Percentiles rank a stretch among this genome's conserved stretches.
These are phyloP conservation scores for Penicillium ochrochloron DNA, from an alignment of 495 filamentous ascomycete species.

Conservation along the genomic window DNA sequence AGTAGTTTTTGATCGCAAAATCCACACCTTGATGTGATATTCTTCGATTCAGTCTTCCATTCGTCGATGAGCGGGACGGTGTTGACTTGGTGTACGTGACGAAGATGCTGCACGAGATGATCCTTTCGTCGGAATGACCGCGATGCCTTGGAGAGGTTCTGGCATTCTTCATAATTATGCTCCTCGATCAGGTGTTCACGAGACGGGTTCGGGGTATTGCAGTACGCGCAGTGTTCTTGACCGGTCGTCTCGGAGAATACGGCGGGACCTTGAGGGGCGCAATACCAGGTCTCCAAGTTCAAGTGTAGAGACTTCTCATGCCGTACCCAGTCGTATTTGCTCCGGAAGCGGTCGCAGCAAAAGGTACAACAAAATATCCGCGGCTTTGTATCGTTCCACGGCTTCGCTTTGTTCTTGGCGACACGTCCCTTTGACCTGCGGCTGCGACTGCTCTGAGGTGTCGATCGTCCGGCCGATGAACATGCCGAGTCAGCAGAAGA, in stretches of 20 bases:
- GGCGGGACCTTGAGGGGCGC: conserved; percentile 59
- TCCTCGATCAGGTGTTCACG: conserved; percentile 30
- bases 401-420: conserved; percentile 9
- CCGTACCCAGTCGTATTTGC: conserved; percentile 78
- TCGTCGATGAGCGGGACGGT: conserved; percentile 64
- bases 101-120: conserved; percentile 76
- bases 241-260: conserved; percentile 14
- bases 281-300: conserved; percentile 75
- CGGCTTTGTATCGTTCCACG: conserved; percentile 13
- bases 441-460: conserved; percentile 2
- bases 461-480: conserved; percentile 14
- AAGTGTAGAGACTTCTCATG: conserved; percentile 79
- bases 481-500: conserved; percentile 21
- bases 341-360: conserved; percentile 76
- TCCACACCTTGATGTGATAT: conserved; percentile 67
- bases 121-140: conserved; percentile 83
- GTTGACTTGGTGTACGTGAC: conserved; percentile 68
- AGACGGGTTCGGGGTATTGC: conserved; percentile 24
- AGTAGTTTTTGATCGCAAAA: conserved; percentile 64
- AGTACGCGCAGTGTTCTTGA: conserved; percentile 22
- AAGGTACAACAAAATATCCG: conserved; percentile 73
- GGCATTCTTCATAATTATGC: conserved; percentile 69
- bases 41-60: conserved; percentile 65
- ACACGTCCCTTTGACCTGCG: conserved; percentile 3
- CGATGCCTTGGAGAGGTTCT: conserved; percentile 53